These are phyloP conservation scores for Papilionanthe hybrid DNA, from an alignment of 116 monocot genomes.

Conservation along the genomic window DNA sequence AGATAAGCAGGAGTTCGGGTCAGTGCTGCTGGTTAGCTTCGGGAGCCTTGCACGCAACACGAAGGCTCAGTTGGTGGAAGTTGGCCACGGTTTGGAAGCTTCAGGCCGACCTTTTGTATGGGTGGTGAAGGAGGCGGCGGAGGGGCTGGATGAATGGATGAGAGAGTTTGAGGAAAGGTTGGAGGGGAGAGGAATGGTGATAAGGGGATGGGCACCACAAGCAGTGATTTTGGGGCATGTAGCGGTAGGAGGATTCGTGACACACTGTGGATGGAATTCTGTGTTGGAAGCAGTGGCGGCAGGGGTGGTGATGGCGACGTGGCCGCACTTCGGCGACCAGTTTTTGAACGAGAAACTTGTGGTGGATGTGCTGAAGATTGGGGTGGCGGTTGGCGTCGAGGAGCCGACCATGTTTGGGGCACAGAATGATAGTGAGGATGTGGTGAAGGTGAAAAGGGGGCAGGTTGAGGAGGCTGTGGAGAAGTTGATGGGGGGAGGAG, in stretches of 20 bases:
- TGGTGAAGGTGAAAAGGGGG: slow-evolving; percentile 9
- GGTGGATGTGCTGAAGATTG: not conserved
- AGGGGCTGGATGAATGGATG: not conserved
- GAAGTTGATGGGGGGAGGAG: slow-evolving; percentile 21
- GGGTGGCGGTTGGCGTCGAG: not conserved
- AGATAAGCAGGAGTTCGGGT: slow-evolving; percentile 21
- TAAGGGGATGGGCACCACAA: slow-evolving; percentile 29
- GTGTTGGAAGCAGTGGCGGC: slow-evolving; percentile 15
- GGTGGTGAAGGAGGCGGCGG: slow-evolving; percentile 20
- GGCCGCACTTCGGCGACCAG: slow-evolving; percentile 12
- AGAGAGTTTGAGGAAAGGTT: not conserved
- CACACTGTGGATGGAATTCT: slow-evolving; percentile 55
- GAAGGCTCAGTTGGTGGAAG: slow-evolving; percentile 3
- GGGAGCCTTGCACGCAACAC: slow-evolving; percentile 21
- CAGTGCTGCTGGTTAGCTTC: slow-evolving; percentile 48
- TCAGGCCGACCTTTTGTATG: slow-evolving; percentile 20
- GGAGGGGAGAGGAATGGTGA: slow-evolving; percentile 13
- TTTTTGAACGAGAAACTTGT: not conserved
- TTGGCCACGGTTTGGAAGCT: not conserved
- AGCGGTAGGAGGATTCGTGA: slow-evolving; percentile 36
- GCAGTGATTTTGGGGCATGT: slow-evolving; percentile 13
- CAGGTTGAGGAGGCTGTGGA: slow-evolving; percentile 22
- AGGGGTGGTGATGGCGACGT: slow-evolving; percentile 18
- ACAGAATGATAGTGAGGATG: not conserved
- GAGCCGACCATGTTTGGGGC: not conserved